A percentile compares a stretch with the other conserved stretches of the same genome.
Evolutionary conservation across 2,329 filamentous ascomycete genomes (phyloP).

Genomic region (Sordariomycetes sp.): DNA sequence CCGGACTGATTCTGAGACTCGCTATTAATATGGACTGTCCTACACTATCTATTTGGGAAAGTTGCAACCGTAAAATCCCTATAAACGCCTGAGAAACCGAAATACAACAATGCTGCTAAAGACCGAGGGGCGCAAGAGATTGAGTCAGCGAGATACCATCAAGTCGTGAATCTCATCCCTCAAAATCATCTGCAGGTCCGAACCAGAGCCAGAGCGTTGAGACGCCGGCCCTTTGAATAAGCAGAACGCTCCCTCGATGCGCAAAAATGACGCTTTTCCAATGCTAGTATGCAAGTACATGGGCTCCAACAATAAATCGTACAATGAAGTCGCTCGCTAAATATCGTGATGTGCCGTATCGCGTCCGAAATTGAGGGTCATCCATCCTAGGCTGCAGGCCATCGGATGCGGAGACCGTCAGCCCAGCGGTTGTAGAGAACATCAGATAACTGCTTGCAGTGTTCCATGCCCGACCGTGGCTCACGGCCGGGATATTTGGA

Average conservation of each 20-base stretch:
- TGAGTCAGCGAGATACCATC: conserved; percentile 1
- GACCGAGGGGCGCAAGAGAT: too few species aligned
- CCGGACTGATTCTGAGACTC: too few species aligned
- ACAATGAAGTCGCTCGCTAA: conserved; percentile 2
- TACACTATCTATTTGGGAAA: conserved; percentile 1
- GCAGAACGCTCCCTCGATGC: not conserved
- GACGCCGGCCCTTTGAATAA: not conserved
- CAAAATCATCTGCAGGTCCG: not conserved
- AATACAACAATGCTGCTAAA: not conserved
- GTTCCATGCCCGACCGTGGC: conserved; percentile 70
- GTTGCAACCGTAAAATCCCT: not conserved
- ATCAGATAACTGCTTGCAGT: conserved; percentile 80
- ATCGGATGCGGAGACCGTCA: conserved; percentile 67
- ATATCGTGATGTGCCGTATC: not conserved
- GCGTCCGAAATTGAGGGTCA: not conserved
- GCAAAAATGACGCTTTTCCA: not conserved
- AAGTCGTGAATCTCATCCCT: conserved; percentile 1
- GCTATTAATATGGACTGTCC: conserved; percentile 1
- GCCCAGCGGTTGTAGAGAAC: conserved; percentile 88
- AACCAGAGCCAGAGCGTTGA: not conserved
- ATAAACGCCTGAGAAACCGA: not conserved
- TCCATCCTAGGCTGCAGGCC: conserved; percentile 38
- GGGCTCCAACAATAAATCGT: conserved; percentile 5
- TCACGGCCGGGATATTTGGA: conserved; percentile 46
- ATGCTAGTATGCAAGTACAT: conserved; percentile 1